Conservation (phyloP, 352 stramenopile genomes). For the Globisporangium paroecandrum region DNA sequence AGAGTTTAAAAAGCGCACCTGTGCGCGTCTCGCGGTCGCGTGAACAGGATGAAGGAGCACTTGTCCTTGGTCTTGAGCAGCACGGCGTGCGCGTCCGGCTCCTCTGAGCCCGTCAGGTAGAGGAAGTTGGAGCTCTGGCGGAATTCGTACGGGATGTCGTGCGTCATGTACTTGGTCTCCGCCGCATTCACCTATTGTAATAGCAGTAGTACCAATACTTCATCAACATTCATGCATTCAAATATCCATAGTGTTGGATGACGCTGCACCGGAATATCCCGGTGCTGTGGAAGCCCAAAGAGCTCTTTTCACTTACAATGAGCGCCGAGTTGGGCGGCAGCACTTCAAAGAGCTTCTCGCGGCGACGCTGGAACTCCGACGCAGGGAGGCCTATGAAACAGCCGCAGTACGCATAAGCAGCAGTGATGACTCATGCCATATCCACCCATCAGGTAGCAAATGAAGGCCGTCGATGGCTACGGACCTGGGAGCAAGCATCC, state of each 20-base stretch:
- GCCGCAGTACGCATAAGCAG: not conserved
- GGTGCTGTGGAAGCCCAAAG: not conserved
- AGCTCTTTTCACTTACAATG: slow-evolving; percentile 32
- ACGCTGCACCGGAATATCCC: not conserved
- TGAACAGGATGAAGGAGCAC: slow-evolving; percentile 71
- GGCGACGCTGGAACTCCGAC: slow-evolving; percentile 61
- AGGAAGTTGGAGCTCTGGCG: slow-evolving; percentile 85
- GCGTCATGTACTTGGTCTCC: slow-evolving; percentile 82
- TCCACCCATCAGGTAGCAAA: not conserved
- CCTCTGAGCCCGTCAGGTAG: slow-evolving; percentile 80
- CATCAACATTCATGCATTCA: not conserved
- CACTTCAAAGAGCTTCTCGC: slow-evolving; percentile 52
- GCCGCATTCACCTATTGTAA: slow-evolving; percentile 46
- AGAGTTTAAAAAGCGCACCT: slow-evolving; percentile 21
- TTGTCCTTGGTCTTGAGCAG: slow-evolving; percentile 65
- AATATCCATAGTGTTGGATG: not conserved
- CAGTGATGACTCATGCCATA: not conserved
- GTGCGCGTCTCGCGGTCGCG: slow-evolving; percentile 66
- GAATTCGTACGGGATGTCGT: slow-evolving; percentile 87
- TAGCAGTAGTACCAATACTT: not conserved
- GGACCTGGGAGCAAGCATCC: slow-evolving; percentile 53
- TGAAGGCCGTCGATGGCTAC: not conserved
- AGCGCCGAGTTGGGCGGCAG: slow-evolving; percentile 73
- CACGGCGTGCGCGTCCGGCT: slow-evolving; percentile 73
- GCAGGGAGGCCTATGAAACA: slow-evolving; percentile 39